Evolutionary conservation across 169 alveolate species (phyloP).

Genomic region (Neospora caninum): DNA sequence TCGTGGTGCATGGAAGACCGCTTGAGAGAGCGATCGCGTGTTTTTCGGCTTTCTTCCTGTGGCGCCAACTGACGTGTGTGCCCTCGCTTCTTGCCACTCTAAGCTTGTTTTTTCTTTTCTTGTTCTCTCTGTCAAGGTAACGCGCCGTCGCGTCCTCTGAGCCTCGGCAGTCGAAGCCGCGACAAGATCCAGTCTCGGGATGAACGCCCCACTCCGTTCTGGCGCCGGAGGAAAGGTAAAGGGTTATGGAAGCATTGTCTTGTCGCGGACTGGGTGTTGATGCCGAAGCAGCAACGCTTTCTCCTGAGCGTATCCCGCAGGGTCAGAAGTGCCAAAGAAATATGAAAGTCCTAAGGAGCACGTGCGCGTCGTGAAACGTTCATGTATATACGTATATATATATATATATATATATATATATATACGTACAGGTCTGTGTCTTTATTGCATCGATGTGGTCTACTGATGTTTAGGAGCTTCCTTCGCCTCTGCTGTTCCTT

Average conservation of each 20-base stretch:
- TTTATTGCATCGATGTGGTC: not conserved
- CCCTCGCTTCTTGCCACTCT: too few species aligned
- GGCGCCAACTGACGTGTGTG: too few species aligned
- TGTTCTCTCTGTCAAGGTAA: not conserved
- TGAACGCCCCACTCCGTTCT: not conserved
- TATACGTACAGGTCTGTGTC: not conserved
- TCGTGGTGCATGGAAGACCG: too few species aligned
- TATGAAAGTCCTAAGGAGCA: too few species aligned
- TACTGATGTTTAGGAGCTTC: too few species aligned
- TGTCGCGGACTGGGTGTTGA: not conserved
- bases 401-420: not conserved
- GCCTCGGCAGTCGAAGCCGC: not conserved
- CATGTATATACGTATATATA: not conserved
- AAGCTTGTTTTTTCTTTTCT: too few species aligned
- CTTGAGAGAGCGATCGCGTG: too few species aligned
- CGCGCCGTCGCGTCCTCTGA: not conserved
- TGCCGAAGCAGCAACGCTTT: too few species aligned
- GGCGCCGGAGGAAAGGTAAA: not conserved
- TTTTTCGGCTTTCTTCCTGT: too few species aligned
- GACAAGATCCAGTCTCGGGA: not conserved
- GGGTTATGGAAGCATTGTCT: not conserved
- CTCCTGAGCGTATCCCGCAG: too few species aligned
- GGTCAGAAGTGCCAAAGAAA: too few species aligned
- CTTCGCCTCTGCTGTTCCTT: too few species aligned
- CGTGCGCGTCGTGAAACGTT: not conserved